Evolutionary conservation across 805 yeast genomes (phyloP).

Genomic region (Candida sanyiensis): DNA sequence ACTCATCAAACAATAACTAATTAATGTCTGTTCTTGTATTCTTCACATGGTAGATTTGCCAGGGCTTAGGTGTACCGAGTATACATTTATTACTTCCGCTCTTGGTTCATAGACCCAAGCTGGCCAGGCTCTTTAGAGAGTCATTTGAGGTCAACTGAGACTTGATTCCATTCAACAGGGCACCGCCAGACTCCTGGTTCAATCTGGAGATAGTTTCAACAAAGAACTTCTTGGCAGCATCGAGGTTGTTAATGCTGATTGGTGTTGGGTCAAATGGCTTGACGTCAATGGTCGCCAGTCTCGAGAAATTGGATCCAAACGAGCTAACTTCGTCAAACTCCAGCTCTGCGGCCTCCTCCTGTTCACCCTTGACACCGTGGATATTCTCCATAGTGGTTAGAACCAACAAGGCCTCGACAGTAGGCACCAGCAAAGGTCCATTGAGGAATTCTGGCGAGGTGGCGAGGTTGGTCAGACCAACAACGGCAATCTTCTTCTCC

Average conservation of each 20-base stretch:
- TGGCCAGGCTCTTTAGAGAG: slow-evolving; percentile 13
- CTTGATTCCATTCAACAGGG: slow-evolving; percentile 18
- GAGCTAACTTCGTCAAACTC: slow-evolving; percentile 69
- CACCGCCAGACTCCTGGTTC: slow-evolving; percentile 16
- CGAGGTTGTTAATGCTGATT: slow-evolving; percentile 12
- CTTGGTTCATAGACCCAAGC: slow-evolving; percentile 14
- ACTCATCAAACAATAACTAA: too few species aligned
- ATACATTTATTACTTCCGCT: too few species aligned
- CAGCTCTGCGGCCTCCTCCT: slow-evolving; percentile 35
- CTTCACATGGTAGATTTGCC: not conserved
- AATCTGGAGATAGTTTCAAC: slow-evolving; percentile 17
- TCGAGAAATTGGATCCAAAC: slow-evolving; percentile 84
- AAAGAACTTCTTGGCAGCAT: slow-evolving; percentile 18
- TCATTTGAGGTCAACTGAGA: slow-evolving; percentile 16
- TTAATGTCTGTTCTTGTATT: too few species aligned
- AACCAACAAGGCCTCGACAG: slow-evolving; percentile 40
- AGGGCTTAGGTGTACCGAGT: not conserved
- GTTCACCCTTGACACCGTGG: slow-evolving; percentile 27
- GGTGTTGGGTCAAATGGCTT: slow-evolving; percentile 61
- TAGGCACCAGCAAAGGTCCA: slow-evolving; percentile 39
- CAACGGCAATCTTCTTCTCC: slow-evolving; percentile 48
- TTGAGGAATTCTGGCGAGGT: slow-evolving; percentile 28
- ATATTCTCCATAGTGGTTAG: slow-evolving; percentile 34
- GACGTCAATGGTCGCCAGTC: slow-evolving; percentile 54
- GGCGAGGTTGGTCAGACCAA: slow-evolving; percentile 46